Base-by-base conservation (phyloP, 192 early-diverging fungal genomes). In the Geranomyces michiganensis region DNA sequence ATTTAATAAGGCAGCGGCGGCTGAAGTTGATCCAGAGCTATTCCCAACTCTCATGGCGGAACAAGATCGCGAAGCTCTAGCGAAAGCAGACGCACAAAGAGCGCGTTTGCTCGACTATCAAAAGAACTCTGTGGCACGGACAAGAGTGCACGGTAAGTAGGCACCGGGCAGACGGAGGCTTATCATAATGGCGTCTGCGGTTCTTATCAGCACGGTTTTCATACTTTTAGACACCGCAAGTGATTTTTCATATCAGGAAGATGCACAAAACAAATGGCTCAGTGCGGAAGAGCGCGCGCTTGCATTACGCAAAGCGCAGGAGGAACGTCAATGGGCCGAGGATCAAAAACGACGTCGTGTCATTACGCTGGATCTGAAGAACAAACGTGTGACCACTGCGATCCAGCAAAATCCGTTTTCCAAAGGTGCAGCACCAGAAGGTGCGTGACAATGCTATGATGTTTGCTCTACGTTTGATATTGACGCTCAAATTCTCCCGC, bases 101-200 rank as follows among this genome's bases (percentile, higher is more conserved):
- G 80, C 76, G 33, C 49, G 70, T 22, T 65, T 84, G 55, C 69
- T 84, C 8, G 80, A 82, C 21, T 84, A 72, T 51, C 76, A 84
- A 46, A 36, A 73, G 7, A 79, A 84, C 59, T 72, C 76, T 49
- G 61, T 69, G 12, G 78, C 75, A 6, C 48, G 82, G 32, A 84
- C 82, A 27, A 60, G 71, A 46, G 82, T 84, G n/a, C 70, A 74
- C 68, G 82, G 81, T 82, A 64, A 33, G 77, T 27, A 19, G 10
- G 46, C n/a, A n/a, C n/a, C n/a, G n/a, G n/a, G n/a, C n/a, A n/a
- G n/a, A n/a, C n/a, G n/a, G n/a, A n/a, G n/a, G 12, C n/a, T 47
- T 47, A 47, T 47, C 46, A 47, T n/a, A 47, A 14, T n/a, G n/a
- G 46, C 46, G n/a, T 47, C 46, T n/a, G 26, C 26, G 56, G 19